Evolutionary conservation across 1,284 basidiomycete genomes (phyloP), one percentile per base, ranked within the genome.

Genomic region (Hypsizygus ulmarius): DNA sequence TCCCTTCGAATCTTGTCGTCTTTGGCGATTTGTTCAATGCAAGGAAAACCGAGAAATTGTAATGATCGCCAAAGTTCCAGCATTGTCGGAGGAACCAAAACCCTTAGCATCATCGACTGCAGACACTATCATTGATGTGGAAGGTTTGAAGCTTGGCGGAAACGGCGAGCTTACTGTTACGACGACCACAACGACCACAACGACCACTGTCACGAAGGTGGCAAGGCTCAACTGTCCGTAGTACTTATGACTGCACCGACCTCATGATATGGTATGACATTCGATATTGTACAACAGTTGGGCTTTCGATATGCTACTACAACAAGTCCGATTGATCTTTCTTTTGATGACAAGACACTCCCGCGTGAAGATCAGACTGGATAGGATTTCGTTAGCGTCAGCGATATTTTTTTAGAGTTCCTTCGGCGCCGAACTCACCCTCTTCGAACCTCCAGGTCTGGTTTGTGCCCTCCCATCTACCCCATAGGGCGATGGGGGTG

Each of bases 111-210:
- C 51, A 11, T 46, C 53, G 8, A 54, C 47, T 12, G 50, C 55
- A 5, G 53, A 59, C 35, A 62, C 54, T 2, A 41, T 58, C 21
- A 43, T 56, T 2, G 50, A 59, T 35, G 52, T 53, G 5, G 59
- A 59, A 45, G 57, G 52, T 11, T 44, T 56, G 27, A 58, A 55
- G 29, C 29, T 59, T 8, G 59, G 58, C 3, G 56, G 56, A 4
- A 54, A 61, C 50, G 64, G 58, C 1, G 53, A 60, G 12, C 39
- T 62, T 7, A 63, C 59, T 1, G 59, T 63, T 10, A 66, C 63
- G 2, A 65, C 62, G 2, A 64, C 62, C 1, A 60, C 61, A 5
- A 66, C 64, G 2, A 64, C 62, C 3, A 55, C 57, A 11, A 59
- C 59, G 2, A 63, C 60, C 7, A 64, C 55, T 40, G 56, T 60